Evolutionary conservation across 2,329 filamentous ascomycete genomes (phyloP), one percentile per base, ranked within the genome.

Genomic region (Fusarium heterosporum): DNA sequence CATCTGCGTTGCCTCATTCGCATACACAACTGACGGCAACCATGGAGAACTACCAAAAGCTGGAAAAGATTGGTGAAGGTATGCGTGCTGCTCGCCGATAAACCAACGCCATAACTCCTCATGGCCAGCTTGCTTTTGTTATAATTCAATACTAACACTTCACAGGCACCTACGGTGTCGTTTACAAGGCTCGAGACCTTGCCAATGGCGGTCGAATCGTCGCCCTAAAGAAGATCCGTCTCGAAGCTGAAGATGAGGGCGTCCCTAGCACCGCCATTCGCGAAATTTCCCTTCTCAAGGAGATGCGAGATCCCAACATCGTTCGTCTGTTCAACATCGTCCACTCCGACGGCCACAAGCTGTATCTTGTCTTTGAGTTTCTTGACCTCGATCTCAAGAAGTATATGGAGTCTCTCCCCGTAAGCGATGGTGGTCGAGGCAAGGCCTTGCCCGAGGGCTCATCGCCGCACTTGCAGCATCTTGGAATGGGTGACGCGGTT

Each of bases 41-140:
- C 70, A 97, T 97, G 93, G 93, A 97, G 80, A 96, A 97, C 82
- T 97, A 97, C 80, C 92, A 97, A 82, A 96, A 96, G 83, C 87
- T 97, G 75, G 93, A 97, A 83, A 97, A 97, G 85, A 93, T 97
- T 75, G 93, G 93, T 80, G 93, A 97, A 87, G 93, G 93, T 96
- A 82, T 73, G 86, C 74, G 28, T 65, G 42, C 43, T 32, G 26
- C 32, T 46, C 26, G 28, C 13, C 40, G 28, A 59, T 43, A 26
- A 43, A 32, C 43, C 32, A 22, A 14, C 28, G 29, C 56, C 25
- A 19, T 48, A 40, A 34, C 54, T 52, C 29, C 22, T 16, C 30
- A 40, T 53, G 52, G 54, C 42, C 49, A 34, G 32, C 48, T 50
- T 28, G 6, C 25, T 36, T 7, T n/a, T 41, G 8, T 29, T 22